These are phyloP conservation scores for Graphiopsis chlorocephala DNA, from an alignment of 2,329 filamentous ascomycete genomes.

Conservation along the genomic window DNA sequence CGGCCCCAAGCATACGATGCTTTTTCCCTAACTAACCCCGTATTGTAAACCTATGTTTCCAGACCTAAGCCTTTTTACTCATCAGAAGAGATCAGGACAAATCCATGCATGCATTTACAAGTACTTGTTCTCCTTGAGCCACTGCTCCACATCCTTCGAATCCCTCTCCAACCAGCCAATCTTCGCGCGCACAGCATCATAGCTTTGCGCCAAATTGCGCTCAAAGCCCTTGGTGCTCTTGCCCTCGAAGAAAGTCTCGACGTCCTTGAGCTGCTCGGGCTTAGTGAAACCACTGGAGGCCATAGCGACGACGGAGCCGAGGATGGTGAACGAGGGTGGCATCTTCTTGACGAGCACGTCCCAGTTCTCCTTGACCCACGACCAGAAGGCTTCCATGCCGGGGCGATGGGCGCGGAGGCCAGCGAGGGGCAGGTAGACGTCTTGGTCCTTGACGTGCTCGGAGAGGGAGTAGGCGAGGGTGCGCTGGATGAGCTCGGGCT, in stretches of 20 bases:
- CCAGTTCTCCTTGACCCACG: constrained; percentile 86
- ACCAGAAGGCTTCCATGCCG: constrained; percentile 77
- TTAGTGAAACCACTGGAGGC: constrained; percentile 78
- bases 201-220: constrained; percentile 82
- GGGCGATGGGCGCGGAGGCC: constrained; percentile 73
- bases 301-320: constrained; percentile 79
- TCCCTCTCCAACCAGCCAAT: constrained; percentile 77
- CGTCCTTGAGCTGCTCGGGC: constrained; percentile 68
- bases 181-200: constrained; percentile 82
- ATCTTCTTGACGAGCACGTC: constrained; percentile 76
- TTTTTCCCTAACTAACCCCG: neutral
- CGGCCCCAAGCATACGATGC: neutral
- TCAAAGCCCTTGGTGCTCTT: constrained; percentile 88
- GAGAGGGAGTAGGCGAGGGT: constrained; percentile 73
- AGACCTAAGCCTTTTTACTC: neutral
- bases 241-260: constrained; percentile 75
- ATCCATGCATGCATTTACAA: constrained; percentile 32
- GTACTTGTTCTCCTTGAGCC: constrained; percentile 67
- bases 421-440: constrained; percentile 84
- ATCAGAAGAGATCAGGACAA: neutral
- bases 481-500: constrained; percentile 75
- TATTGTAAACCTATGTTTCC: neutral
- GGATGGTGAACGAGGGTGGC: constrained; percentile 81
- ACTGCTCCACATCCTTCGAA: constrained; percentile 68
- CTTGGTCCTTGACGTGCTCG: constrained; percentile 86